phyloP scores from a whole-genome alignment of 2,329 filamentous ascomycete species.

The Talaromyces sp. region DNA sequence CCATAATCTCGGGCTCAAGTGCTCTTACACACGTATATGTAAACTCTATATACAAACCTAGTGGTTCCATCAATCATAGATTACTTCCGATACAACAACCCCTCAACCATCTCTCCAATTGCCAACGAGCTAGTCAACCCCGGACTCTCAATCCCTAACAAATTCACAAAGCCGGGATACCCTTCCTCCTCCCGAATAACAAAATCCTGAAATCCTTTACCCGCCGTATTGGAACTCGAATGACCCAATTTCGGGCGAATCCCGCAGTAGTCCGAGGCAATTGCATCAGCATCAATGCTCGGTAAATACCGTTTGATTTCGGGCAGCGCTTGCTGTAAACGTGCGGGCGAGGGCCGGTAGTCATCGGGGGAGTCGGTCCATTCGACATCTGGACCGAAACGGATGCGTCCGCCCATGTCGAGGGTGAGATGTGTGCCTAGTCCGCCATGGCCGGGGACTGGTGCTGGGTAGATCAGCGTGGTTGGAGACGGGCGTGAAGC shows the following conservation, averaged over 20 bases:
- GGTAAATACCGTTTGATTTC: constrained; percentile 80
- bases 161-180: constrained; percentile 76
- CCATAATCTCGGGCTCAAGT: neutral
- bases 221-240: constrained; percentile 50
- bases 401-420: constrained; percentile 74
- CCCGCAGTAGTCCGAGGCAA: constrained; percentile 81
- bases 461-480: constrained; percentile 82
- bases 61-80: neutral
- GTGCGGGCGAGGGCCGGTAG: constrained; percentile 58
- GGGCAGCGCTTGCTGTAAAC: constrained; percentile 60
- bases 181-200: constrained; percentile 71
- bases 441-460: constrained; percentile 72
- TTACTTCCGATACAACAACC: constrained; percentile 22
- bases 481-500: constrained; percentile 58
- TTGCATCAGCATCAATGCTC: constrained; percentile 56
- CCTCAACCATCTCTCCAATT: constrained; percentile 71
- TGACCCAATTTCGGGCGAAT: constrained; percentile 77
- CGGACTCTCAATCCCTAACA: constrained; percentile 89
- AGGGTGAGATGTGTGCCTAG: constrained; percentile 94
- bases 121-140: constrained; percentile 82
- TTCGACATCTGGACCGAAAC: constrained; percentile 92
- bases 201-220: constrained; percentile 75
- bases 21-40: neutral
- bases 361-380: constrained; percentile 73
- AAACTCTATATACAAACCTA: neutral